Percentiles rank a stretch among this genome's conserved stretches.
Conservation (phyloP, 345 rosid species). For the Salix exigua region DNA sequence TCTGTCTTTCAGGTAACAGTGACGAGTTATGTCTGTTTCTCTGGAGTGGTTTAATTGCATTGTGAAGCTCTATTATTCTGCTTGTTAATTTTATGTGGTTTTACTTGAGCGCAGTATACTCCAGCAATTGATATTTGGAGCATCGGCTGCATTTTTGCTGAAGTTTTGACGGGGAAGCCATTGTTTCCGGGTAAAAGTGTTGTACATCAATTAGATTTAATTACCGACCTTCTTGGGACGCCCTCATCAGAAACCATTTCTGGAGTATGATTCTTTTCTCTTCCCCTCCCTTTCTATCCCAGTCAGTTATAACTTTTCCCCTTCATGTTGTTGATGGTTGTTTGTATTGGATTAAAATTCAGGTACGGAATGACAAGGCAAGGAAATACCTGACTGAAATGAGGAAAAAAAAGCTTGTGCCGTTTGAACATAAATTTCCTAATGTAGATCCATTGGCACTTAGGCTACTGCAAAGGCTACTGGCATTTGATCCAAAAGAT, state of each 20-base stretch:
- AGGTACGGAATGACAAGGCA: slow-evolving; percentile 97
- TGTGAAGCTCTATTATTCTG: slow-evolving; percentile 5
- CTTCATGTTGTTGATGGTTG: not conserved
- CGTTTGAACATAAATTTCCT: slow-evolving; percentile 81
- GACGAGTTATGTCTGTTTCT: slow-evolving; percentile 48
- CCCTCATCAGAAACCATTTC: slow-evolving; percentile 79
- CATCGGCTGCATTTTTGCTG: slow-evolving; percentile 97
- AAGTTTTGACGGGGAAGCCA: slow-evolving; percentile 93
- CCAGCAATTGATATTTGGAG: slow-evolving; percentile 99
- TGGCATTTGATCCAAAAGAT: slow-evolving; percentile 97
- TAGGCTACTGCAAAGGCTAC: slow-evolving; percentile 66
- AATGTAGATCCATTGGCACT: slow-evolving; percentile 76
- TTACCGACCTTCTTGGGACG: slow-evolving; percentile 94
- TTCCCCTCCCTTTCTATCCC: slow-evolving; percentile 1
- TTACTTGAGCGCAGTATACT: slow-evolving; percentile 65
- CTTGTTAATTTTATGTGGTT: slow-evolving; percentile 21
- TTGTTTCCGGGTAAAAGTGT: slow-evolving; percentile 98
- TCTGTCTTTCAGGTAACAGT: slow-evolving; percentile 88
- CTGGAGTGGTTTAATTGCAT: slow-evolving; percentile 25
- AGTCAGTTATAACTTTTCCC: not conserved
- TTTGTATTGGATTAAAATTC: slow-evolving; percentile 7
- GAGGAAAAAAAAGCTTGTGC: slow-evolving; percentile 68
- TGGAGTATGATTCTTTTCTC: slow-evolving; percentile 49
- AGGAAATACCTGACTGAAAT: slow-evolving; percentile 78
- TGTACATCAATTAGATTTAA: slow-evolving; percentile 91